Percentiles rank a stretch among this genome's conserved stretches.
Evolutionary conservation across 495 filamentous ascomycete genomes (phyloP).

Genomic region (Stereocaulon alpinum): DNA sequence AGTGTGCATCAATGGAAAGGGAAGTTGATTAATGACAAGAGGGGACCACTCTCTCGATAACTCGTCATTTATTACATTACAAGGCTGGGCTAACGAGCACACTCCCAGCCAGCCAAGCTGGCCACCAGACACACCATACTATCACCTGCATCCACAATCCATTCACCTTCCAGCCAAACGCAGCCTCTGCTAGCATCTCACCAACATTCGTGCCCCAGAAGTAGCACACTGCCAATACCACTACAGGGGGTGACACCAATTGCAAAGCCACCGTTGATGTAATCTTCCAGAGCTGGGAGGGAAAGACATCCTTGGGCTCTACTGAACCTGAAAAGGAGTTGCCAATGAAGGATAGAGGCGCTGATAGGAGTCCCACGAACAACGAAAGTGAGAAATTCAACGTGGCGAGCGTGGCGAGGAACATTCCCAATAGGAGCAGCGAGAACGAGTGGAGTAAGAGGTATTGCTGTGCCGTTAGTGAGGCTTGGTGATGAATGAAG

Average conservation of each 20-base stretch:
- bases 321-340: conserved; percentile 20
- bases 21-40: conserved; percentile 26
- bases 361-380: conserved; percentile 66
- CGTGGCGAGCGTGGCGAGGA: conserved; percentile 83
- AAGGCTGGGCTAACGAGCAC: conserved; percentile 32
- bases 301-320: conserved; percentile 5
- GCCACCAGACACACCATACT: conserved; percentile 98
- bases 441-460: conserved; percentile 82
- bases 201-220: conserved; percentile 43
- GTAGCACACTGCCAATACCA: conserved; percentile 43
- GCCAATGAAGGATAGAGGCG: conserved; percentile 63
- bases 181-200: conserved; percentile 59
- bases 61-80: not conserved
- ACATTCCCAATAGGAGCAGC: conserved; percentile 79
- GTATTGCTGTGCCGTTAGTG: conserved; percentile 57
- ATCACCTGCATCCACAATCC: conserved; percentile 84
- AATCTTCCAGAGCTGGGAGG: conserved; percentile 17
- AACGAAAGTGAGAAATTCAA: conserved; percentile 93
- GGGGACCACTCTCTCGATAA: too few species aligned
- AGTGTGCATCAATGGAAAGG: conserved; percentile 13
- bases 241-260: conserved; percentile 52
- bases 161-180: conserved; percentile 85
- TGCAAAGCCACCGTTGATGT: conserved; percentile 38
- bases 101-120: conserved; percentile 70
- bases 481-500: conserved; percentile 36